These are phyloP conservation scores for Zasmidium cellare DNA, from an alignment of 2,329 filamentous ascomycete species.

Conservation along the genomic window DNA sequence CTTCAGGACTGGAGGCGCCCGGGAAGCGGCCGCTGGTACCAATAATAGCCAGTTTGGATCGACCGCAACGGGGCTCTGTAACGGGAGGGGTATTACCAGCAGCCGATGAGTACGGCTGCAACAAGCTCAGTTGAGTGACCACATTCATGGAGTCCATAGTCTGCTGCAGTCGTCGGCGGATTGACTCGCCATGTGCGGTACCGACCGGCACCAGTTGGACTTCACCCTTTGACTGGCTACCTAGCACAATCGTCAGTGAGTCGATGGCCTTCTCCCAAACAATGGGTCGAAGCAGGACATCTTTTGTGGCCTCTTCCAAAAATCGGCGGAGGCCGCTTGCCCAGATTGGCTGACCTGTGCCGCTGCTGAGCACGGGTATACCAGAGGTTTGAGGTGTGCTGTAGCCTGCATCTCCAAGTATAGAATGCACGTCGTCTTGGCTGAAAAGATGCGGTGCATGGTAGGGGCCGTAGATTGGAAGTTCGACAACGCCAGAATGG, in stretches of 20 bases:
- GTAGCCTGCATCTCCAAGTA: neutral
- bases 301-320: conserved; percentile 10
- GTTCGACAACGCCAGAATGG: neutral
- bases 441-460: conserved; percentile 22
- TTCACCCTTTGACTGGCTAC: neutral
- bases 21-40: conserved; percentile 29
- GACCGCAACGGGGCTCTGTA: neutral
- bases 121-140: neutral
- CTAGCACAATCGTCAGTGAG: conserved; percentile 3
- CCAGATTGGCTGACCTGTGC: neutral
- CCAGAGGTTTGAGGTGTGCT: neutral
- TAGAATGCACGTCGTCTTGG: conserved; percentile 9
- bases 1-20: conserved; percentile 19
- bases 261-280: conserved; percentile 1
- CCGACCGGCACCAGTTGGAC: neutral
- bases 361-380: neutral
- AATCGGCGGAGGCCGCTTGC: neutral
- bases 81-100: neutral
- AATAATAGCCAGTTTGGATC: conserved; percentile 27
- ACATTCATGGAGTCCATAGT: neutral
- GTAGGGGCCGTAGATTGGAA: conserved; percentile 21
- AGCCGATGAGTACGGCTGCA: neutral
- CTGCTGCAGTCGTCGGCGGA: neutral
- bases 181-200: neutral
- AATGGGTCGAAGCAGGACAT: conserved; percentile 8